Evolutionary conservation across 169 alveolate species (phyloP), one percentile per base, ranked within the genome.

Genomic region (Eimeria maxima): DNA sequence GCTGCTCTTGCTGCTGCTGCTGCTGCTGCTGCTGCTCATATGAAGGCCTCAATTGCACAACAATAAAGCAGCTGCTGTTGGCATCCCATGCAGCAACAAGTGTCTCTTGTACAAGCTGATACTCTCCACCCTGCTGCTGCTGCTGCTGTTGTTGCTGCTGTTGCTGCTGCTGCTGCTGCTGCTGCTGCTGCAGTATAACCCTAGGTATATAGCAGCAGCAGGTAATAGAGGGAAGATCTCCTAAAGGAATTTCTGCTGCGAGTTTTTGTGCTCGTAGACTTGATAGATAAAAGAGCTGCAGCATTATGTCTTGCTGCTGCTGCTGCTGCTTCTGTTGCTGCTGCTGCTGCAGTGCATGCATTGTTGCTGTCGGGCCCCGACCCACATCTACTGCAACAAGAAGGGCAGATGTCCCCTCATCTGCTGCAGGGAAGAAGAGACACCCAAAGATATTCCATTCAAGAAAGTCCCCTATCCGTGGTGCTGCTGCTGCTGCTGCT

Each of bases 141-240:
- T n/a, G n/a, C n/a, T n/a, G n/a, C n/a, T n/a, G n/a, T n/a, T n/a
- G n/a, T n/a, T n/a, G n/a, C n/a, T n/a, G n/a, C n/a, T n/a, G n/a
- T 71, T 80, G 71, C 69, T 80, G 65, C 90, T 50, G 90, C 90
- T 80, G 90, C 90, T 80, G 90, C 90, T 80, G 65, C 90, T 80
- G 90, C 71, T 80, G 69, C 90, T 80, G 90, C 69, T 80, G 65
- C 24, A 63, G 90, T 42, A 14, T 45, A 24, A 44, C 24, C 69
- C 90, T 80, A 5, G 90, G 67, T 24, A 80, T 11, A 45, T 80
- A 80, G 90, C 90, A 80, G 69, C 90, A 80, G 69, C 53, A 44
- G 13, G 90, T 80, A 13, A 80, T 24, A 50, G 27, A 24, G 6
- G 90, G 20, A 24, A 80, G 90, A 45, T 80, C 90, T 4, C 90